Percentiles rank a stretch among this genome's conserved stretches.
phyloP scores from a whole-genome alignment of 441 rosid genomes.

The Croton laevigatus region DNA sequence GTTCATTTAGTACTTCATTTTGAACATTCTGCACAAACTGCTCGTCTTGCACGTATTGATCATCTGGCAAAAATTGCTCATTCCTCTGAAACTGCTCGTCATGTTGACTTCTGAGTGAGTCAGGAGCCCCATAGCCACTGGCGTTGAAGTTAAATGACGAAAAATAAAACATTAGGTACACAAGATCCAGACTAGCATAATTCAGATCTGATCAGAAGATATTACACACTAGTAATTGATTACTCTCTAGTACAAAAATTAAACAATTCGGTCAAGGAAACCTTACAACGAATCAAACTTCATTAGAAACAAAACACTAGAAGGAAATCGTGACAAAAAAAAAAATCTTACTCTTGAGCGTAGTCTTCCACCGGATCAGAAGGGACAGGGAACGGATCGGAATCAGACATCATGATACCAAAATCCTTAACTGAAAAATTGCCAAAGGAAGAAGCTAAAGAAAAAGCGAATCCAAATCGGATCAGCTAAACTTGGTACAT shows the following conservation, averaged over 20 bases:
- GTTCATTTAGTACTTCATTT: slow-evolving; percentile 13
- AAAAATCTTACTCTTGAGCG: slow-evolving; percentile 4
- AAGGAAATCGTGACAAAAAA: too few species aligned
- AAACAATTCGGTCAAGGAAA: too few species aligned
- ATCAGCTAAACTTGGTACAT: not conserved
- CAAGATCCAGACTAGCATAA: too few species aligned
- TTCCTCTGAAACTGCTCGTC: not conserved
- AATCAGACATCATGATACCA: slow-evolving; percentile 20
- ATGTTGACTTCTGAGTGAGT: slow-evolving; percentile 24
- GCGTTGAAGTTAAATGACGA: not conserved
- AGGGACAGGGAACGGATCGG: slow-evolving; percentile 22
- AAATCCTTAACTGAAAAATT: slow-evolving; percentile 9
- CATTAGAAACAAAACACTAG: too few species aligned
- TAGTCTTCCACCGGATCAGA: slow-evolving; percentile 15
- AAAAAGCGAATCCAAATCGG: not conserved
- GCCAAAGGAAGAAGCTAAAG: not conserved
- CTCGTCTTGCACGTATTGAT: not conserved
- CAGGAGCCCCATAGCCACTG: slow-evolving; percentile 24
- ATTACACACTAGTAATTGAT: too few species aligned
- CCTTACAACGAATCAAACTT: too few species aligned
- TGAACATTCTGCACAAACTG: slow-evolving; percentile 21
- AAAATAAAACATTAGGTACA: too few species aligned
- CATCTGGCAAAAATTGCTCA: not conserved
- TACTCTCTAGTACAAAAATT: not conserved
- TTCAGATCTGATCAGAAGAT: too few species aligned